These are phyloP conservation scores for Mycena leptocephala DNA, from an alignment of 768 basidiomycete genomes.

Conservation along the genomic window DNA sequence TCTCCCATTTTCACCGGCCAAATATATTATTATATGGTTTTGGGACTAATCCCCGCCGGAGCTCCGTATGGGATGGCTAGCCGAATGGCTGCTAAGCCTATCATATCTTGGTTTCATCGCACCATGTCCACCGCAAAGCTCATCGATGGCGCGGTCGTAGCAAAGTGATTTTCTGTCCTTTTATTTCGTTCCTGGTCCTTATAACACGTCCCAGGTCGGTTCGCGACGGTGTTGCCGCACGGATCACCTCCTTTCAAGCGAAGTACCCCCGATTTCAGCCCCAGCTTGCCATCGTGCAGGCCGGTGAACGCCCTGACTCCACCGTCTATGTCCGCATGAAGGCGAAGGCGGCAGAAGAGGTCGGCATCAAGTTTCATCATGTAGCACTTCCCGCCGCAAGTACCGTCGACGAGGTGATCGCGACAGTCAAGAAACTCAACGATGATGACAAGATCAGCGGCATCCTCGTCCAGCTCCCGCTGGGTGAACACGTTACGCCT, in stretches of 20 bases:
- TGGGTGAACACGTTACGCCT: constrained; percentile 85
- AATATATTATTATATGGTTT: not conserved
- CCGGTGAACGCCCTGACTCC: constrained; percentile 93
- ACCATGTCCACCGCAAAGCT: constrained; percentile 62
- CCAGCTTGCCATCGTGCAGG: constrained; percentile 93
- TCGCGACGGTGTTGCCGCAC: constrained; percentile 81
- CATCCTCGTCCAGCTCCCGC: constrained; percentile 95
- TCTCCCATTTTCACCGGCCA: not conserved
- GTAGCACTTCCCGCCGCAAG: constrained; percentile 79
- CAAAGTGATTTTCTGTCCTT: constrained; percentile 73
- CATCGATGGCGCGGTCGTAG: constrained; percentile 89
- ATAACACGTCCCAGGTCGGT: constrained; percentile 73
- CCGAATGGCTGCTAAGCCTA: not conserved
- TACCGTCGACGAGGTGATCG: constrained; percentile 83
- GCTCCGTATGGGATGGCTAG: constrained; percentile 26
- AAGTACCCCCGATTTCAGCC: constrained; percentile 92
- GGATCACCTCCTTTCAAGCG: constrained; percentile 76
- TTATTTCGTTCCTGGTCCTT: constrained; percentile 19
- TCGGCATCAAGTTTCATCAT: constrained; percentile 91
- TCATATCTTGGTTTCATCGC: constrained; percentile 21
- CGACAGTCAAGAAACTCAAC: constrained; percentile 87
- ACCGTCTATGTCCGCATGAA: constrained; percentile 98
- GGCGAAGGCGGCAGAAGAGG: constrained; percentile 93
- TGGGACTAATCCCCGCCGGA: not conserved
- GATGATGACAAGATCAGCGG: constrained; percentile 87